Conservation (phyloP, 495 filamentous ascomycete species). For the Hyaloscypha hepaticicola region DNA sequence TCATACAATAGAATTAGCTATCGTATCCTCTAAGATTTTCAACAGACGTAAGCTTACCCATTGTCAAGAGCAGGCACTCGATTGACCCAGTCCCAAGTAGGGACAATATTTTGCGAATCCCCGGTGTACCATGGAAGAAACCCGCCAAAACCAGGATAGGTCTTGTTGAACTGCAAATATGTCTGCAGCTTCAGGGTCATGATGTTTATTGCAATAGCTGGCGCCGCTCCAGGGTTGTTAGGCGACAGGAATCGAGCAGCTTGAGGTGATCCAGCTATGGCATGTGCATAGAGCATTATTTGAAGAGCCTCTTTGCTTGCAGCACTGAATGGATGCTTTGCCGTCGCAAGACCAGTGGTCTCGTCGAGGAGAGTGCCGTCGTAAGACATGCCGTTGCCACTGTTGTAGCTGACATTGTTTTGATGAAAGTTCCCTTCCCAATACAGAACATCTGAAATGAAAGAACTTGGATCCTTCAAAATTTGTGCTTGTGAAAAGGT, state of each 20-base stretch:
- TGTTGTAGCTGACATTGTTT: constrained; percentile 38
- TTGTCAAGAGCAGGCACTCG: constrained; percentile 39
- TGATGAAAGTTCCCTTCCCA: constrained; percentile 41
- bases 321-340: constrained; percentile 38
- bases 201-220: constrained; percentile 32
- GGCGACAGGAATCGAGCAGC: constrained; percentile 37
- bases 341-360: constrained; percentile 34
- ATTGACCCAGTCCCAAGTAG: constrained; percentile 37
- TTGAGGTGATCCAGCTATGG: constrained; percentile 32
- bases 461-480: constrained; percentile 28
- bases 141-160: constrained; percentile 39
- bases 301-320: constrained; percentile 42
- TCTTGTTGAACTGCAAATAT: constrained; percentile 39
- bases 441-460: constrained; percentile 36
- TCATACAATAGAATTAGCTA: neutral
- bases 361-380: constrained; percentile 39
- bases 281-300: constrained; percentile 40
- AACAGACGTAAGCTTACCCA: constrained; percentile 25
- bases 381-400: constrained; percentile 38
- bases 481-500: constrained; percentile 32
- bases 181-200: constrained; percentile 37
- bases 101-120: constrained; percentile 29
- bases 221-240: constrained; percentile 28
- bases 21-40: neutral
- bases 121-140: constrained; percentile 38